Evolutionary conservation across 306 rosid genomes (phyloP).

Genomic region (Ammopiptanthus mongolicus): DNA sequence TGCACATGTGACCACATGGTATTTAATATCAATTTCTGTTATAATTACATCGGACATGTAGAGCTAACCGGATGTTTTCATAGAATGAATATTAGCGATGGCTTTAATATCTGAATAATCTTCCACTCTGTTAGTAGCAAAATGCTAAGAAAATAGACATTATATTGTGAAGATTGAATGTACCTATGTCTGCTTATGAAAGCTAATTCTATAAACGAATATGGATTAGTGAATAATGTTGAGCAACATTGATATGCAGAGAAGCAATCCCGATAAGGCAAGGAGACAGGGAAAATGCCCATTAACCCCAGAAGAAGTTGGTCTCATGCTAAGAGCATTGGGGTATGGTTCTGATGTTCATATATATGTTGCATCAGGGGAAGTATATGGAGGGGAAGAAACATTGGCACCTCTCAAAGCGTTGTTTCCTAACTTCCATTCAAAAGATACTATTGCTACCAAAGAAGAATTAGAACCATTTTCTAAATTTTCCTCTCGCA

Average conservation of each 20-base stretch:
- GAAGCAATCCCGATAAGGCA: conserved; percentile 80
- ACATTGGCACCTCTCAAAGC: conserved; percentile 85
- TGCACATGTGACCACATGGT: not conserved
- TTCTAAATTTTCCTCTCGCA: conserved; percentile 92
- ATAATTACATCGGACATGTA: not conserved
- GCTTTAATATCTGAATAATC: not conserved
- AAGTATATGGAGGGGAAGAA: conserved; percentile 91
- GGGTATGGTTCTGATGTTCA: conserved; percentile 92
- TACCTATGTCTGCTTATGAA: not conserved
- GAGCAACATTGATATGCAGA: conserved; percentile 47
- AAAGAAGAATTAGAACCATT: conserved; percentile 75
- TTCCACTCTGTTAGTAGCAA: not conserved
- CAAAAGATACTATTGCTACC: conserved; percentile 86
- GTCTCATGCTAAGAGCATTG: conserved; percentile 94
- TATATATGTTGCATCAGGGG: conserved; percentile 96
- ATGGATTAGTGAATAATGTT: conserved; percentile 11
- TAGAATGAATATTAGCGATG: conserved; percentile 7
- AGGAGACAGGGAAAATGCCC: conserved; percentile 99
- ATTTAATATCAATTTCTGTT: not conserved
- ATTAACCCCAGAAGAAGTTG: conserved; percentile 98
- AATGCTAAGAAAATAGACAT: not conserved
- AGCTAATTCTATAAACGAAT: not conserved
- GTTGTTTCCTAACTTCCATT: conserved; percentile 80
- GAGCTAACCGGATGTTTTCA: not conserved
- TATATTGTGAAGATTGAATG: not conserved